phyloP scores from a whole-genome alignment of 768 basidiomycete genomes.

The Boletus vermiculosoides region DNA sequence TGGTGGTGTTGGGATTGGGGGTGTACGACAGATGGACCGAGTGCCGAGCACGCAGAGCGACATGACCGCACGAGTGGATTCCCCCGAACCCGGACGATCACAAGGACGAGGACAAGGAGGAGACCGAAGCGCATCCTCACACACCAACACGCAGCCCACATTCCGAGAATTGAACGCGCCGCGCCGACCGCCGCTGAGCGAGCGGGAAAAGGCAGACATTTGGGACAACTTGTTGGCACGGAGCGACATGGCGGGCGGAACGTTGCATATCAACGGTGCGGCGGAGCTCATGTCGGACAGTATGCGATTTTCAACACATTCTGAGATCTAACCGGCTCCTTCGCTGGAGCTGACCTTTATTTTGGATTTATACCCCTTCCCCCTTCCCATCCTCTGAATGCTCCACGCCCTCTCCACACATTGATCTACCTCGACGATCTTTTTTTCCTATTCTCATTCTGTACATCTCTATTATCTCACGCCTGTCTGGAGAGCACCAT shows the following conservation, averaged over 20 bases:
- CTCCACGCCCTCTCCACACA: not conserved
- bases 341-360: not conserved
- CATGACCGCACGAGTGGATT: slow-evolving; percentile 25
- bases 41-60: slow-evolving; percentile 30
- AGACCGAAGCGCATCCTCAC: slow-evolving; percentile 12
- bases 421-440: not conserved
- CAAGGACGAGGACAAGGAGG: not conserved
- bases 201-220: slow-evolving; percentile 67
- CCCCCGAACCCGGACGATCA: slow-evolving; percentile 2
- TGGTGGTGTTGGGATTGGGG: not conserved
- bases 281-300: slow-evolving; percentile 44
- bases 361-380: not conserved
- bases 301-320: slow-evolving; percentile 37
- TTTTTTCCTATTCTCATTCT: not conserved
- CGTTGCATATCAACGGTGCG: slow-evolving; percentile 50
- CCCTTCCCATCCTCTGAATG: too few species aligned
- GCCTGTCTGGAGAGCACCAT: slow-evolving; percentile 7
- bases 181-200: slow-evolving; percentile 45
- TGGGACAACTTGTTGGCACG: slow-evolving; percentile 69
- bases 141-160: slow-evolving; percentile 35
- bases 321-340: slow-evolving; percentile 14
- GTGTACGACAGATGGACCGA: slow-evolving; percentile 21
- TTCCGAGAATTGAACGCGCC: slow-evolving; percentile 48
- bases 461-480: slow-evolving; percentile 9
- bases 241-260: slow-evolving; percentile 72